These are phyloP conservation scores for Agaricus sinodeliciosus DNA, from an alignment of 768 basidiomycete genomes.

Conservation along the genomic window DNA sequence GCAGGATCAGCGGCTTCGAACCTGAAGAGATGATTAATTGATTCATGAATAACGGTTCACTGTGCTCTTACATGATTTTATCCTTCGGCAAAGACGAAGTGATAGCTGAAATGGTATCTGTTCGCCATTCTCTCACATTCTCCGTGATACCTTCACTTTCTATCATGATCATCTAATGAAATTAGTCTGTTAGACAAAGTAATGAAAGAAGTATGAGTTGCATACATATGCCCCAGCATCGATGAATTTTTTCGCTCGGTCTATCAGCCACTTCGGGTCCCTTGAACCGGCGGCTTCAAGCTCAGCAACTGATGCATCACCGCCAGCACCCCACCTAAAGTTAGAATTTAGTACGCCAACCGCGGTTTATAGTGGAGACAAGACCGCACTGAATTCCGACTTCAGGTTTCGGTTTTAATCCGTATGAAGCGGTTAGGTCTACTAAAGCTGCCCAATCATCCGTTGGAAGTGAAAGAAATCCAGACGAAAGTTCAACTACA, in stretches of 20 bases:
- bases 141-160: slow-evolving; percentile 42
- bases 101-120: slow-evolving; percentile 36
- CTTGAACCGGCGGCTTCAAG: slow-evolving; percentile 33
- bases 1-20: slow-evolving; percentile 8
- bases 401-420: slow-evolving; percentile 38
- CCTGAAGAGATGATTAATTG: background rate
- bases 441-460: slow-evolving; percentile 36
- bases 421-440: slow-evolving; percentile 29
- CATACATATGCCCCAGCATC: slow-evolving; percentile 32
- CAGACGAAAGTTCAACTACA: slow-evolving; percentile 37
- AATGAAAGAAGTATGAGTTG: background rate
- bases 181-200: background rate
- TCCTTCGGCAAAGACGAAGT: slow-evolving; percentile 31
- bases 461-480: slow-evolving; percentile 38
- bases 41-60: background rate
- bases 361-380: background rate
- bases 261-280: slow-evolving; percentile 33
- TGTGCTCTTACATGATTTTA: slow-evolving; percentile 29
- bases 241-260: slow-evolving; percentile 31
- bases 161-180: slow-evolving; percentile 32
- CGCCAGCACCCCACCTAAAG: slow-evolving; percentile 33
- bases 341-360: background rate
- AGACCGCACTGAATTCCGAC: slow-evolving; percentile 31
- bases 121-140: slow-evolving; percentile 34
- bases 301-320: slow-evolving; percentile 31